Conservation (phyloP, 2,329 filamentous ascomycete species). For the Pseudogymnoascus sp. region DNA sequence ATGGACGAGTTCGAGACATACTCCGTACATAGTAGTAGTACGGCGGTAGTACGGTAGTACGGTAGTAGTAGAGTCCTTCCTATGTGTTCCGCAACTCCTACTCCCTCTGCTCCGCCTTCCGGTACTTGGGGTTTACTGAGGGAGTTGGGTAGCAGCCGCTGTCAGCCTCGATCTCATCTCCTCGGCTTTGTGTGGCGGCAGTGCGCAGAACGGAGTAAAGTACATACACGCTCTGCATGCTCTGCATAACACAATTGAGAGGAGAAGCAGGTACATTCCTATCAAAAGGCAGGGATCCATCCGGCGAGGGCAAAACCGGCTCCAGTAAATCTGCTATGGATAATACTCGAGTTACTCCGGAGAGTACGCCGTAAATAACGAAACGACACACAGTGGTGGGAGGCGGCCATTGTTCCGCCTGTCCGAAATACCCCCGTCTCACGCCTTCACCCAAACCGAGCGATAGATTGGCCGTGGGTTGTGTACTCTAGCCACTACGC, state of each 20-base stretch:
- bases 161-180: constrained; percentile 7
- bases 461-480: neutral
- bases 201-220: neutral
- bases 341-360: neutral
- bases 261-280: neutral
- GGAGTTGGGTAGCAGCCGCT: constrained; percentile 1
- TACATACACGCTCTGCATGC: no score
- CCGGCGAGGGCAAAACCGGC: neutral
- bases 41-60: neutral
- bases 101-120: neutral
- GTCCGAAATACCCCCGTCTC: neutral
- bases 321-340: neutral
- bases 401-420: constrained; percentile 3
- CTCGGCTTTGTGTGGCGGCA: constrained; percentile 1
- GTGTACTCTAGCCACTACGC: no score
- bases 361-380: neutral
- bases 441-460: neutral
- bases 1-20: neutral
- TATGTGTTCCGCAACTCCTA: neutral
- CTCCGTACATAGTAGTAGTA: neutral
- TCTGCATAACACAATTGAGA: neutral
- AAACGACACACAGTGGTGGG: neutral
- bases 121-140: neutral
- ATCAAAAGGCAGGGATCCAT: neutral
- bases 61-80: no score